Evolutionary conservation across 805 yeast genomes (phyloP), one percentile per base, ranked within the genome.

Genomic region (Jamesozyma spencerorum): DNA sequence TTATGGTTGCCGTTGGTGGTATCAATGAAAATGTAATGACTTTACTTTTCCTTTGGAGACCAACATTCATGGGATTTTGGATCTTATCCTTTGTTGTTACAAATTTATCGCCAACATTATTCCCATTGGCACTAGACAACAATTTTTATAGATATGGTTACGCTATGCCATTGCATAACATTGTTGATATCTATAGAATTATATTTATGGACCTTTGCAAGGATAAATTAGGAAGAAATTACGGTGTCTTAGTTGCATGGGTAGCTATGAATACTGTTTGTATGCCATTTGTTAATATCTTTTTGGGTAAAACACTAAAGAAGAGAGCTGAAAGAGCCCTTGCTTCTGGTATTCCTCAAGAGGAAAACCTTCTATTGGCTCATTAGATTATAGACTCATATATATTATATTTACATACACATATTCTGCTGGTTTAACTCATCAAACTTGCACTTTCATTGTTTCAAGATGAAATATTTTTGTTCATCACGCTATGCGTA

Each of bases 1-100:
- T 85, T 4, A 79, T 84, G 85, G 63, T 77, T 46, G 84, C 88
- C 0, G 81, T 82, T 22, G 94, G 92, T 44, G 75, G 82, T 36
- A 79, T 81, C 18, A 81, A 79, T 53, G 92, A 85, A 58, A 75
- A 79, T 46, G 62, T 72, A 47, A 76, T 79, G 0, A 55, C 76
- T 57, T 26, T 81, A 6, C 53, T 72, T 4, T 62, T 79, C 37
- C 61, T 78, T 6, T 41, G 65, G n/a, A 66, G 66, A 38, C 90
- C 92, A 1, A 83, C 85, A 18, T 50, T 70, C 38, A 47, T 81
- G 36, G 87, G 88, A 0, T 72, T 81, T 49, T 81, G 88, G 86
- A 54, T 84, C 49, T 63, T 83, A 41, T 69, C 73, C 43, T 82
- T 83, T 72, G 86, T 82, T 45, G 69, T 83, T 44, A 34, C 69